These are phyloP conservation scores for Hanseniaspora lachancei DNA, from an alignment of 805 yeast species.

Conservation along the genomic window DNA sequence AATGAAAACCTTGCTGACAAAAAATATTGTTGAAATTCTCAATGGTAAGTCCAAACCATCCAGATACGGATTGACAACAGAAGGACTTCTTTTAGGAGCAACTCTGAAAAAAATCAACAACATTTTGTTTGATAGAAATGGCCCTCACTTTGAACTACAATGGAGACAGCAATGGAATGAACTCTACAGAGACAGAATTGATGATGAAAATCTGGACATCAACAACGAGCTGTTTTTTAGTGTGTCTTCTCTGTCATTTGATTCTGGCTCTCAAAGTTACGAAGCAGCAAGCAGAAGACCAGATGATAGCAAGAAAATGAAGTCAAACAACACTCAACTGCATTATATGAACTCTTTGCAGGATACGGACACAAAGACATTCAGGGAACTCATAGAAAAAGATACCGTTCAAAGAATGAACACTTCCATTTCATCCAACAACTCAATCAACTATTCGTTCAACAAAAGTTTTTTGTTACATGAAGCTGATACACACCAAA, in stretches of 20 bases:
- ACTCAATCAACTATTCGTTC: neutral
- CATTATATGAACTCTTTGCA: neutral
- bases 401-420: neutral
- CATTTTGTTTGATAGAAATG: slow-evolving; percentile 23
- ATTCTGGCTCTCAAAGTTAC: neutral
- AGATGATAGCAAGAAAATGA: neutral
- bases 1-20: slow-evolving; percentile 46
- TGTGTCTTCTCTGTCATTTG: neutral
- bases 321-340: neutral
- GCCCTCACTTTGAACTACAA: slow-evolving; percentile 5
- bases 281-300: neutral
- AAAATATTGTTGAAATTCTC: slow-evolving; percentile 39
- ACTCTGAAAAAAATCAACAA: slow-evolving; percentile 38
- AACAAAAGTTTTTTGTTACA: neutral
- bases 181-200: slow-evolving; percentile 3
- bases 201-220: slow-evolving; percentile 5
- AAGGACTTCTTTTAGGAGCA: slow-evolving; percentile 52
- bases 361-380: neutral
- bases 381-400: neutral
- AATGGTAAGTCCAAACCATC: slow-evolving; percentile 44
- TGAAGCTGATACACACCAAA: neutral
- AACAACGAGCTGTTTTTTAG: slow-evolving; percentile 8
- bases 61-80: slow-evolving; percentile 51
- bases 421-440: neutral
- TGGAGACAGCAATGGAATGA: slow-evolving; percentile 10